Conservation (phyloP, 305 asterid genomes). For the Solanum hybrid region DNA sequence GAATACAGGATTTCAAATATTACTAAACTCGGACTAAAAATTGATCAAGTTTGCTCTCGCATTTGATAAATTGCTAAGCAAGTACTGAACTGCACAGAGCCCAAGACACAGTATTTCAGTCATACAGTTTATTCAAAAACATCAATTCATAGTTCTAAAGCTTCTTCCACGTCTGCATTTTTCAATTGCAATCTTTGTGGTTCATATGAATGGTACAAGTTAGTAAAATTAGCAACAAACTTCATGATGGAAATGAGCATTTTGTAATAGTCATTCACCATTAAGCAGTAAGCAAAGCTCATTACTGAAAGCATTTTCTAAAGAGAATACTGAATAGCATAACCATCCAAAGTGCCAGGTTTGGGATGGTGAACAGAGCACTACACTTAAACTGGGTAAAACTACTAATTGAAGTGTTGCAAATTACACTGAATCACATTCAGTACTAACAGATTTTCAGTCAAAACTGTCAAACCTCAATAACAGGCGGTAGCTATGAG, state of each 20-base stretch:
- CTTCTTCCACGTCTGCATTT: background rate
- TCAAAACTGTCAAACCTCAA: background rate
- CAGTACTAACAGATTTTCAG: background rate
- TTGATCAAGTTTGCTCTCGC: background rate
- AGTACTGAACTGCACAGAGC: background rate
- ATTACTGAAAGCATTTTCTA: background rate
- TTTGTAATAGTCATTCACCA: background rate
- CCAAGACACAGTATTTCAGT: background rate
- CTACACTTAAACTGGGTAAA: background rate
- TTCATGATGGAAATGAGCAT: background rate
- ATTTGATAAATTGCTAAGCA: background rate
- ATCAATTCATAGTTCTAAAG: background rate
- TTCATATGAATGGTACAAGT: background rate
- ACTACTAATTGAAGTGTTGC: background rate
- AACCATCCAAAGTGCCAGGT: background rate
- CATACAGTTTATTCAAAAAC: background rate
- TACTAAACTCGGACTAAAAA: background rate
- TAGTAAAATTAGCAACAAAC: background rate
- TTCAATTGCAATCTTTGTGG: background rate
- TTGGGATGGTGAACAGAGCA: background rate
- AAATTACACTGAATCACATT: background rate
- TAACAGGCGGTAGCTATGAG: background rate
- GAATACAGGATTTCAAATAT: background rate
- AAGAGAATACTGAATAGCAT: background rate
- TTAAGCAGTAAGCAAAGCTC: background rate